Base-by-base conservation (phyloP, 1,139 yeast species). In the Insectozyma bohioensis region DNA sequence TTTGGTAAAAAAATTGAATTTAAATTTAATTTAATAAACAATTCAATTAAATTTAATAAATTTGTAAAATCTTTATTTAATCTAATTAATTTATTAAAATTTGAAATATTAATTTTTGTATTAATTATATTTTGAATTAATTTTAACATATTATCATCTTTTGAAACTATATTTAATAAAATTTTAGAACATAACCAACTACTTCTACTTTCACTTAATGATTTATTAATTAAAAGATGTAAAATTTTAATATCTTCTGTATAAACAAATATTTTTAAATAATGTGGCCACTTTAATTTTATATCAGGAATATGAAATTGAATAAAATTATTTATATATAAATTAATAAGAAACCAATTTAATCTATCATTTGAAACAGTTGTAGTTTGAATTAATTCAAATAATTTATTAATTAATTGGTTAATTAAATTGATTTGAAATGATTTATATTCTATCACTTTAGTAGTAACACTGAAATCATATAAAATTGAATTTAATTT, bases 41-140 rank as follows among this genome's bases (percentile, higher is more conserved):
- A 33, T n/a, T 26, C 12, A 15, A 44, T 31, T 11, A 40, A 24
- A 26, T 41, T 39, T 6, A 41, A 24, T 14, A 37, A 20, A 8
- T 41, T 34, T n/a, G 51, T 39, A 15, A 46, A 36, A 28, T 42
- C 46, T 6, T 28, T 22, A 28, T 46, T 45, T 20, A 29, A 17
- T 6, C 26, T 12, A 14, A 41, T 11, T 23, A 42, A 16, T 2
- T 31, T 11, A 8, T 27, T 20, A 24, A 43, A 40, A 17, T 34
- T 34, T 7, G 20, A 22, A 11, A 30, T 12, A 13, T 34, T 27
- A 4, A 25, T 26, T 8, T 28, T 27, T 6, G 30, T 34, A 17
- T 34, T 28, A 8, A 37, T 23, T 8, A 12, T 10, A 7, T 30
- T 26, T 16, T 8, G 20, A 4, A 37, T 16, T 12, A 30, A 19